phyloP scores from a whole-genome alignment of 257 asterid species.

The Hygrophila difformis region DNA sequence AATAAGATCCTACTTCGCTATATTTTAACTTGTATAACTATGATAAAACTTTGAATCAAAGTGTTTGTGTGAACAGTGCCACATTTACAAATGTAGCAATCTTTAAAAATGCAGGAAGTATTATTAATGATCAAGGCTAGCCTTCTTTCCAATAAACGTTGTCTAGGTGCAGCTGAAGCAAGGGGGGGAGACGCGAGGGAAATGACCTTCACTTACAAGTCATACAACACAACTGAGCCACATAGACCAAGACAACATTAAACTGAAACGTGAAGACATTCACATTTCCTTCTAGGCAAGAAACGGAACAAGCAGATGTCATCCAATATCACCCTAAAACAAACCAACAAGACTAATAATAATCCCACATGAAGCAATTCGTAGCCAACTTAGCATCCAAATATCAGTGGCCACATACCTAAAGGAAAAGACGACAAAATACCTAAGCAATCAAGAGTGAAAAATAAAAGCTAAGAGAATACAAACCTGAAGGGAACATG shows the following conservation, averaged over 20 bases:
- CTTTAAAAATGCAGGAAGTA: conserved; percentile 19
- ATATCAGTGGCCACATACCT: too few species aligned
- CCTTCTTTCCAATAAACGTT: conserved; percentile 15
- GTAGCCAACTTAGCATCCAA: too few species aligned
- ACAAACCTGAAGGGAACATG: too few species aligned
- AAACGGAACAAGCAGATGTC: conserved; percentile 18
- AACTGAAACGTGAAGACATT: conserved; percentile 19
- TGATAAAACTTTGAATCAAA: too few species aligned
- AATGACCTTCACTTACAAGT: conserved; percentile 16
- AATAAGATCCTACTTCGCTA: too few species aligned
- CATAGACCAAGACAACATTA: conserved; percentile 3
- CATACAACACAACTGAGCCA: conserved; percentile 11
- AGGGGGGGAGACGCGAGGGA: conserved; percentile 9
- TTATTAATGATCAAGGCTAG: conserved; percentile 11
- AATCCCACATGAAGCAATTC: too few species aligned
- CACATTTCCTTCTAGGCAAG: conserved; percentile 23
- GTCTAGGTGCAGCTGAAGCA: conserved; percentile 12
- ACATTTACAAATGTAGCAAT: too few species aligned
- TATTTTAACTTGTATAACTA: too few species aligned
- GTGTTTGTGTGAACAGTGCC: too few species aligned
- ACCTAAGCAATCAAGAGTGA: too few species aligned
- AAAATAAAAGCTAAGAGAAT: too few species aligned
- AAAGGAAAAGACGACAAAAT: too few species aligned
- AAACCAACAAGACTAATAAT: conserved; percentile 12
- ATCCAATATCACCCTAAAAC: not conserved